Percentiles rank a stretch among this genome's conserved stretches.
Evolutionary conservation across 148 eudicot genomes (phyloP).

Genomic region (Talinum fruticosum): DNA sequence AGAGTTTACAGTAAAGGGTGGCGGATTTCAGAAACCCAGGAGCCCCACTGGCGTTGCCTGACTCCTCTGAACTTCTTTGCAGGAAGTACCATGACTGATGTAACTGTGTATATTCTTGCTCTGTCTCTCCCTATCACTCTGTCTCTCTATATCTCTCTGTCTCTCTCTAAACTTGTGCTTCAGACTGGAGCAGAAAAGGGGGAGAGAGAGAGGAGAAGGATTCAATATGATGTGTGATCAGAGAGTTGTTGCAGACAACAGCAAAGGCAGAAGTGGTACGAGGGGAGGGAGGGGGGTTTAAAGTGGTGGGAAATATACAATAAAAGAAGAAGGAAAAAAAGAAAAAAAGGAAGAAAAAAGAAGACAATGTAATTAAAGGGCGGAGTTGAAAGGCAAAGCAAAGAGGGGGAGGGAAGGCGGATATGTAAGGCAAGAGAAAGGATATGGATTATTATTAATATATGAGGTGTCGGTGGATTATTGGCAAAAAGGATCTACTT

Average conservation of each 20-base stretch:
- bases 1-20: constrained; percentile 71
- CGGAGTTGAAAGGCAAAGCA: background rate
- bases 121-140: background rate
- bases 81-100: constrained; percentile 52
- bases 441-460: background rate
- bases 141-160: background rate
- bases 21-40: constrained; percentile 94
- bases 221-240: constrained; percentile 9
- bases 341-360: background rate
- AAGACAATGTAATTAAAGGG: background rate
- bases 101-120: too few species aligned
- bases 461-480: constrained; percentile 1
- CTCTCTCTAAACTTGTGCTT: background rate
- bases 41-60: constrained; percentile 98
- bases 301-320: background rate
- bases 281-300: background rate
- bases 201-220: background rate
- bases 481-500: constrained; percentile 8
- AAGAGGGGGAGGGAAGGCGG: background rate
- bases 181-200: background rate
- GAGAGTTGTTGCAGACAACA: background rate
- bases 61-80: constrained; percentile 89
- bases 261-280: background rate
- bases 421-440: background rate
- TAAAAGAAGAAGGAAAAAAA: background rate